Evolutionary conservation across 306 rosid genomes (phyloP), one percentile per base, ranked within the genome.

Genomic region (Corylus americana): DNA sequence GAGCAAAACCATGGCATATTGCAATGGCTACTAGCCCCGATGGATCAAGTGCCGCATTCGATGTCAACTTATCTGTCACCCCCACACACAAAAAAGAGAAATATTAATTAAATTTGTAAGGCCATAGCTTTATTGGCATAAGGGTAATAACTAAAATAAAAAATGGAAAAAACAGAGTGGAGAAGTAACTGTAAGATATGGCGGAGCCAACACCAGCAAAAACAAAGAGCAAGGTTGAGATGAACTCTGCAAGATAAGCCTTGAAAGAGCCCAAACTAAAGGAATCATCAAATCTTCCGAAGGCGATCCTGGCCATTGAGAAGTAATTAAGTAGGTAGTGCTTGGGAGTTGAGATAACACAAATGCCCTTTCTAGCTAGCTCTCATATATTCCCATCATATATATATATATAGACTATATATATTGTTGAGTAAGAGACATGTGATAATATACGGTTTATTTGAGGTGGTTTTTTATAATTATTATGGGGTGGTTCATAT

Each of bases 181-280:
- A 13, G 72, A 44, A 89, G 87, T 82, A 55, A 94, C 96, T 82
- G 86, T 84, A 94, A 81, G 98, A 97, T 48, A 94, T 87, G 80
- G 92, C 94, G 29, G 92, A 94, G 49, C 98, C 98, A 84, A 92
- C 92, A 74, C 96, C 97, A 7, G 97, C 97, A 75, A 94, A 94
- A 80, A 94, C 96, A 81, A 92, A 94, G 87, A 94, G 81, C 85
- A 94, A 85, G 63, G 98, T 94, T 63, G 97, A 94, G 84, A 90
- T 86, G 92, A 94, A 94, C 91, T 94, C 97, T 39, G 96, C 94
- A 80, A 94, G 54, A 79, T 94, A 94, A 77, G 98, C 94, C 77
- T 84, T 94, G 39, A 88, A 59, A 68, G 98, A 92, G 74, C 76
- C 79, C 11, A 89, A 58, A 69, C 90, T 90, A 77, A 94, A 92